Base-by-base conservation (phyloP, 2,329 filamentous ascomycete genomes). In the Xylaria sp. region DNA sequence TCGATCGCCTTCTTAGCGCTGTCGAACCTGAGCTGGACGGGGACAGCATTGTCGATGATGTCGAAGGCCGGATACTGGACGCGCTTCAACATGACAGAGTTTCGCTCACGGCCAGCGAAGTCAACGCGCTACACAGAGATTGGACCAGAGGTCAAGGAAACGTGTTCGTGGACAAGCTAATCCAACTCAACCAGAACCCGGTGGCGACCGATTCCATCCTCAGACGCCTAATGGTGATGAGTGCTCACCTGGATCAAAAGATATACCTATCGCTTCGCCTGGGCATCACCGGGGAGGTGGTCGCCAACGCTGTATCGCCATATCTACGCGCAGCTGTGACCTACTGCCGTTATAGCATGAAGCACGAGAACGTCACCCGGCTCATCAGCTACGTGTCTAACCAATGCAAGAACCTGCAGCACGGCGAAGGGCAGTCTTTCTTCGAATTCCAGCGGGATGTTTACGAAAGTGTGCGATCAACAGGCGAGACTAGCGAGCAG, bases 161-260 rank as follows among this genome's bases (percentile, higher is more conserved):
- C 57, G 72, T 85, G n/a, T 84, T 89, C 48, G 68, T 88, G 20
- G 84, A 86, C 65, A 90, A 88, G 66, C 75, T 92, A 21, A 75
- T 92, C 22, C 74, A 76, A 18, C 76, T 88, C 44, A 80, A 87
- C 57, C 82, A 87, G 64, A 85, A 84, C 49, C 69, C 71, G 0
- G 58, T 66, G 1, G 74, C 76, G 2, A 84, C 81, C 1, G 75
- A 80, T 45, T 73, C 71, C 11, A 87, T 92, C 48, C 67, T 92
- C 44, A 71, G 71, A 37, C 74, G 78, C 2, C 75, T 91, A 34
- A 71, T 89, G 39, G 70, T 74, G n/a, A 72, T 80, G 18, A 78
- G 81, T 50, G 69, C 74, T 0, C 63, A 73, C 6, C 77, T 85
- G 69, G 82, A 85, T 40, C 44, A 72, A 0, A 73, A 76, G 41